phyloP scores from a whole-genome alignment of 2,329 filamentous ascomycete genomes.

The Diaporthe sp. region DNA sequence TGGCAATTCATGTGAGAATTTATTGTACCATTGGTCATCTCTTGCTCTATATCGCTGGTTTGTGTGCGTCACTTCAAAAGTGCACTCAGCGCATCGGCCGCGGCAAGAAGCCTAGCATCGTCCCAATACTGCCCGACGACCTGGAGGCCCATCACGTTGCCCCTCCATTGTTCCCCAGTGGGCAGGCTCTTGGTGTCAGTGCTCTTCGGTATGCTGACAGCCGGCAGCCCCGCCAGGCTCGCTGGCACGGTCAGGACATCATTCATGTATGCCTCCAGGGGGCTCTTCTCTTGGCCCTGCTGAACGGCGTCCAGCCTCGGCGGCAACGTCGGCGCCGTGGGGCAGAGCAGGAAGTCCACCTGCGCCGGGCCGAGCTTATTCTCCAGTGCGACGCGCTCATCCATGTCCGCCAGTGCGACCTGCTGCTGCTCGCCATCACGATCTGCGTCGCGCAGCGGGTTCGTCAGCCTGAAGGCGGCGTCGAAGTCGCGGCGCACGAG shows the following conservation, averaged over 20 bases:
- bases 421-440: slow-evolving; percentile 51
- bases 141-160: slow-evolving; percentile 71
- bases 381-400: slow-evolving; percentile 64
- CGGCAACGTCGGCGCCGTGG: slow-evolving; percentile 79
- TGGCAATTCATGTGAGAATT: too few species aligned
- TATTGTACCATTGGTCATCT: background rate
- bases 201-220: slow-evolving; percentile 83
- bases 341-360: slow-evolving; percentile 90
- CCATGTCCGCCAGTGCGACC: slow-evolving; percentile 73
- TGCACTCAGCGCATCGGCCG: slow-evolving; percentile 63
- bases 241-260: slow-evolving; percentile 97
- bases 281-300: slow-evolving; percentile 57
- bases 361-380: slow-evolving; percentile 71
- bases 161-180: slow-evolving; percentile 50
- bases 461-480: slow-evolving; percentile 76
- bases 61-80: slow-evolving; percentile 10
- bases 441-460: slow-evolving; percentile 71
- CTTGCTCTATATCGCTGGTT: too few species aligned
- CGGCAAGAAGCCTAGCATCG: slow-evolving; percentile 73
- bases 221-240: slow-evolving; percentile 90
- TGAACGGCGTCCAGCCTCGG: slow-evolving; percentile 63
- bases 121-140: slow-evolving; percentile 87
- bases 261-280: slow-evolving; percentile 87
- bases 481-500: slow-evolving; percentile 92
- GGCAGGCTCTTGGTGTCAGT: slow-evolving; percentile 44